These are phyloP conservation scores for Macroventuria anomochaeta DNA, from an alignment of 2,329 filamentous ascomycete species.

Conservation along the genomic window DNA sequence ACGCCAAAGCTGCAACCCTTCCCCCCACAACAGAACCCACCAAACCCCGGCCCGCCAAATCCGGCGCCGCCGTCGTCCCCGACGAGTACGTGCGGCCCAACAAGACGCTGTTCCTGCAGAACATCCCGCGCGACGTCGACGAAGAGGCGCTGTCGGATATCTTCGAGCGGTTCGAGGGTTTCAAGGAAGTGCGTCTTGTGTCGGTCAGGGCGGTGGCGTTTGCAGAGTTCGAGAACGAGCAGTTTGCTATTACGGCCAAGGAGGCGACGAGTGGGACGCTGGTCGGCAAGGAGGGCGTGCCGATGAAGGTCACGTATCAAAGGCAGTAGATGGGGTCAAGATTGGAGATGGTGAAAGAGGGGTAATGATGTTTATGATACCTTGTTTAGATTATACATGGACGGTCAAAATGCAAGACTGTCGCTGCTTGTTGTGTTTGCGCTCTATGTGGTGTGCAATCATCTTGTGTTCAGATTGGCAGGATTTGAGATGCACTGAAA, in stretches of 20 bases:
- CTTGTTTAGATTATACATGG: conserved; percentile 2
- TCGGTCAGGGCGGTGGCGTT: conserved; percentile 92
- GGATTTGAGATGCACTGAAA: too few relatives aligned
- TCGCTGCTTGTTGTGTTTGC: background rate
- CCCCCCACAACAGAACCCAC: conserved; percentile 56
- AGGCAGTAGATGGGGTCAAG: conserved; percentile 66
- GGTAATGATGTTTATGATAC: conserved; percentile 38
- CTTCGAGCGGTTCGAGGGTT: conserved; percentile 90
- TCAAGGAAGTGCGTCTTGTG: conserved; percentile 89
- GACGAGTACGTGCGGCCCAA: conserved; percentile 98
- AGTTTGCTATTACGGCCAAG: conserved; percentile 89
- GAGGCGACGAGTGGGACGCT: conserved; percentile 88
- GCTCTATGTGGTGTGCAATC: too few relatives aligned
- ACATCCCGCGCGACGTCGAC: conserved; percentile 85
- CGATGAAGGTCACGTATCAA: conserved; percentile 96
- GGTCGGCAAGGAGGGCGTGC: conserved; percentile 74
- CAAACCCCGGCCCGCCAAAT: conserved; percentile 66
- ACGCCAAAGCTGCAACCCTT: conserved; percentile 77
- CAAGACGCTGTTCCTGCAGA: conserved; percentile 94
- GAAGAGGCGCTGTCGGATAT: conserved; percentile 79
- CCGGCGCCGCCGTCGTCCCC: conserved; percentile 80
- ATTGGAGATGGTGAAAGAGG: conserved; percentile 28
- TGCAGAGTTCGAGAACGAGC: conserved; percentile 92
- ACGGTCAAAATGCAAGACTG: background rate
- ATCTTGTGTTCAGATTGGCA: too few relatives aligned